phyloP scores from a whole-genome alignment of 2,329 filamentous ascomycete species.

The Clonostachys chloroleuca region DNA sequence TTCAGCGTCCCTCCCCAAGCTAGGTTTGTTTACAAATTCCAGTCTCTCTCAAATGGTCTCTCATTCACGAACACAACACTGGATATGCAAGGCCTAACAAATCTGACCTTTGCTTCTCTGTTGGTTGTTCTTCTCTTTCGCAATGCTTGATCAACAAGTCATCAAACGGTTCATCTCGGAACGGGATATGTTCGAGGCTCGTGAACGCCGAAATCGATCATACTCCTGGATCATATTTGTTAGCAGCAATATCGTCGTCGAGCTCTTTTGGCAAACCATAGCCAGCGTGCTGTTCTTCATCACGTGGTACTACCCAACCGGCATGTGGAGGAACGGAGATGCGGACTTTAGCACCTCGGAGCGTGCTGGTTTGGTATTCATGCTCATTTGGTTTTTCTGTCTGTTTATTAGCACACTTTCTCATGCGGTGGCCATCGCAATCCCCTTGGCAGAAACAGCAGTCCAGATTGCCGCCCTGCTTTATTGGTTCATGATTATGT shows the following conservation, averaged over 20 bases:
- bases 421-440: no score
- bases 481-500: constrained; percentile 1
- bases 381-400: constrained; percentile 60
- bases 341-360: constrained; percentile 29
- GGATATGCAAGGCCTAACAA: no score
- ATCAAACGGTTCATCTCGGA: constrained; percentile 18
- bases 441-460: constrained; percentile 25
- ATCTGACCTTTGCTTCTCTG: no score
- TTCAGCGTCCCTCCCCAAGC: no score
- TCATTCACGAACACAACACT: no score
- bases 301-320: constrained; percentile 66
- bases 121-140: constrained; percentile 44
- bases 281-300: constrained; percentile 52
- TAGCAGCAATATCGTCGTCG: constrained; percentile 29
- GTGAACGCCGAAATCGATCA: constrained; percentile 61
- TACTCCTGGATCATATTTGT: constrained; percentile 69
- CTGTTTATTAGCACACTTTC: constrained; percentile 61
- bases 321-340: constrained; percentile 38
- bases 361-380: constrained; percentile 67
- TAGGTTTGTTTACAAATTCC: no score
- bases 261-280: constrained; percentile 7
- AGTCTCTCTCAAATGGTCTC: no score
- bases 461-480: constrained; percentile 61
- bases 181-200: constrained; percentile 65
- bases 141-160: constrained; percentile 66